A percentile compares a stretch with the other conserved stretches of the same genome.
phyloP scores from a whole-genome alignment of 345 rosid species.

The Eucalyptus cloeziana region DNA sequence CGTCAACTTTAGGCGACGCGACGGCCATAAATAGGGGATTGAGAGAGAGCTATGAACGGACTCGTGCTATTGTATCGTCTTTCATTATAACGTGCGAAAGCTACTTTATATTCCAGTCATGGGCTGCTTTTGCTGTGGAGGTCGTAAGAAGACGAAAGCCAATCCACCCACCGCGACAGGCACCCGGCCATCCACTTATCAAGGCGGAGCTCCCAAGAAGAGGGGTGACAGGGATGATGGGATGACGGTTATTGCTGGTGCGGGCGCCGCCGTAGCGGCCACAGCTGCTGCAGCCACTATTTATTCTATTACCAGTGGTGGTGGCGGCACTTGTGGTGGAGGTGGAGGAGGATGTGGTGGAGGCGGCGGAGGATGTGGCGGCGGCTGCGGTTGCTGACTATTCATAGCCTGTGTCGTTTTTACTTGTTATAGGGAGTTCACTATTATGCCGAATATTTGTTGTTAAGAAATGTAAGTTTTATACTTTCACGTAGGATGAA shows the following conservation, averaged over 20 bases:
- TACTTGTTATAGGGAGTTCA: neutral
- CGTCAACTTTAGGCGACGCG: neutral
- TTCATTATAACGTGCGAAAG: neutral
- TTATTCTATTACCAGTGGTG: neutral
- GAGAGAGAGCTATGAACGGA: neutral
- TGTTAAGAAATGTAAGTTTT: neutral
- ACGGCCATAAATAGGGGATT: neutral
- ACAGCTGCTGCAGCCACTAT: neutral
- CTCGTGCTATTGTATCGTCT: neutral
- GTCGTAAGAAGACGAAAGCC: neutral
- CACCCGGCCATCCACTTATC: neutral
- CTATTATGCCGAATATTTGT: neutral
- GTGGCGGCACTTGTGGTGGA: neutral
- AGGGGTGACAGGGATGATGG: neutral
- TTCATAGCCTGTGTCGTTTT: neutral
- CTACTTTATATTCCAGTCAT: neutral
- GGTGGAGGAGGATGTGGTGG: neutral
- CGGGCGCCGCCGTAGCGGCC: neutral
- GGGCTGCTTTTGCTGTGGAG: neutral
- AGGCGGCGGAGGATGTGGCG: neutral
- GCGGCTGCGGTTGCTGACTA: neutral
- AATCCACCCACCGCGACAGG: neutral
- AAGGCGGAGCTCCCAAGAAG: neutral
- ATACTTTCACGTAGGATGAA: fast-evolving
- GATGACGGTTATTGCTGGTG: neutral